Evolutionary conservation across 2,329 filamentous ascomycete species (phyloP), one percentile per base, ranked within the genome.

Genomic region (Trichoderma gracile): DNA sequence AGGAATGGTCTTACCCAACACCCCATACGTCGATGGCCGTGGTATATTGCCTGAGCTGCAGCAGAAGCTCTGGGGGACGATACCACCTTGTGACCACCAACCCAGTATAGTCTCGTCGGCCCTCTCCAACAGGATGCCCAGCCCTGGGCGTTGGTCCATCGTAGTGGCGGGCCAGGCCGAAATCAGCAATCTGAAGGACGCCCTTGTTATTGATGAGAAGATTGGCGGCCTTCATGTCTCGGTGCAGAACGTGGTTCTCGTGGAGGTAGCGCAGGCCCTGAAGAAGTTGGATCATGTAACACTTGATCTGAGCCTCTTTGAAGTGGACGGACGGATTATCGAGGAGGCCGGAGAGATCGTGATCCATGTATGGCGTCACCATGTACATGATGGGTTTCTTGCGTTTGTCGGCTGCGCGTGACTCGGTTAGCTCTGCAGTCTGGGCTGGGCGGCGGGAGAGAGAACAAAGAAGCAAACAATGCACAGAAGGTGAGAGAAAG

Each of bases 151-250:
- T 87, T 0, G 85, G 84, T 49, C 96, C 95, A 68, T 97, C 93
- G 74, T 97, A 99, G 71, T 96, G 91, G 72, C 95, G 85, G 8
- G 95, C 95, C 40, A 99, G 84, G 70, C 95, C 95, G 72, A 99
- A 99, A 80, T 99, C 95, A 47, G 93, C 95, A 77, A 99, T 98
- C 76, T 98, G 94, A 12, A 99, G 84, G 63, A 97, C 89, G 23
- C 95, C 95, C 63, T 87, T 84, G 77, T 99, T 98, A 79, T 91
- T 96, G 78, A 99, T 99, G 65, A 99, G 86, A 38, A 99, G 84
- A 74, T 99, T 99, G 73, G 95, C 95, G 2, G 95, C 95, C 80
- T 99, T 99, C 93, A 99, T 98, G 73, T 99, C 95, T 74, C 95
- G 89, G 75, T 99, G 95, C 25, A 99, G 81, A 68, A 99, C 98